Evolutionary conservation across 1,284 basidiomycete genomes (phyloP), one percentile per base, ranked within the genome.

Genomic region (Austropuccinia psidii): DNA sequence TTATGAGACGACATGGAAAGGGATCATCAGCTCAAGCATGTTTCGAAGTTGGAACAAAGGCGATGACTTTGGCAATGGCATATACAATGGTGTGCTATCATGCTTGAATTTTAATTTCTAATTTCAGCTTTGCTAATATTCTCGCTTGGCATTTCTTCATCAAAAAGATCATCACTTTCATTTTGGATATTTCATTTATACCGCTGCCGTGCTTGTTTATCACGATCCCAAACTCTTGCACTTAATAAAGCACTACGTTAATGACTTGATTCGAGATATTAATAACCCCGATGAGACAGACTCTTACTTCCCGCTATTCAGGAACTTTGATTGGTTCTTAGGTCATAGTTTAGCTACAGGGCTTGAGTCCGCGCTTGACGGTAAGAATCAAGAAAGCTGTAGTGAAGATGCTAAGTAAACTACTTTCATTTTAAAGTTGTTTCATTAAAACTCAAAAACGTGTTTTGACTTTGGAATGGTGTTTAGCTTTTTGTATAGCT

Each of bases 301-400:
- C 43, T 27, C 43, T 0, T 52, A 39, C 39, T 74, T 74, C 33
- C 74, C 64, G 11, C 55, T 74, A 27, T 74, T 74, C 55, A 37
- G 75, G 41, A 66, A 61, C 29, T 75, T 75, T 33, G 75, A 75
- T 64, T 75, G 75, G 75, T 75, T 67, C 35, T 60, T 75, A 39
- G 75, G 75, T 15, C 75, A 75, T 33, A 69, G 70, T 64, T 41
- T 73, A 19, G 75, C 75, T 21, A 73, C 64, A 19, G 75, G 75
- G n/a, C 39, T 74, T 8, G 41, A 62, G 21, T 41, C 54, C 24
- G 58, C 33, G 27, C 39, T 69, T 8, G 75, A 75, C 49, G 75
- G 75, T 11, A 75, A 75, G 35, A 74, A 75, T 68, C 72, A 75
- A 50, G 75, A 75, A 54, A 75, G 75, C 43, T 74, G 72, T 39